These are phyloP conservation scores for Ceratocystis ficicola DNA, from an alignment of 2,329 filamentous ascomycete genomes.

Conservation along the genomic window DNA sequence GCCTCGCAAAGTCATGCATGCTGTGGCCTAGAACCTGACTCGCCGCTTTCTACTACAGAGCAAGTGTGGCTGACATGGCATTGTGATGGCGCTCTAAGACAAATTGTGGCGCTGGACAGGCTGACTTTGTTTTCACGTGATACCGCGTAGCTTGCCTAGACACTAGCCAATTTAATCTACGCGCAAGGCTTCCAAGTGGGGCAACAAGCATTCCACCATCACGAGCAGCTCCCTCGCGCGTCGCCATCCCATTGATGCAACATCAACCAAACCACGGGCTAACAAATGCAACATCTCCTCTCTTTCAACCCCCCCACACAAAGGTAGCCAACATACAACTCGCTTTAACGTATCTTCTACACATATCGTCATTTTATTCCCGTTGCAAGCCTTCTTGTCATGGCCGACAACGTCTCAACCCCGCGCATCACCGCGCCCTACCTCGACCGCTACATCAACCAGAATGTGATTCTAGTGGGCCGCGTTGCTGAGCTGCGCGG, in stretches of 20 bases:
- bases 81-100: background rate
- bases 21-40: background rate
- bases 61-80: background rate
- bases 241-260: too few relatives aligned
- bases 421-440: slow-evolving; percentile 74
- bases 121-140: background rate
- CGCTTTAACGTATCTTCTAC: background rate
- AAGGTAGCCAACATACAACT: background rate
- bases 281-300: background rate
- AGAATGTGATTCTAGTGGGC: slow-evolving; percentile 73
- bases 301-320: too few relatives aligned
- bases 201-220: background rate
- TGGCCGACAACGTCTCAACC: slow-evolving; percentile 49
- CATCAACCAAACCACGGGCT: background rate
- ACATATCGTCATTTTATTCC: background rate
- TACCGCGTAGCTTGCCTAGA: background rate
- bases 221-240: too few relatives aligned
- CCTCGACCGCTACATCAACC: slow-evolving; percentile 61
- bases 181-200: background rate
- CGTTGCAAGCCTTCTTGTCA: slow-evolving; percentile 29
- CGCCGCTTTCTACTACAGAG: background rate
- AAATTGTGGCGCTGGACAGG: background rate
- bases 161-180: background rate
- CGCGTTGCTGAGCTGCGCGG: slow-evolving; percentile 73
- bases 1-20: background rate